Evolutionary conservation across 345 rosid species (phyloP).

Genomic region (Nephelium lappaceum): DNA sequence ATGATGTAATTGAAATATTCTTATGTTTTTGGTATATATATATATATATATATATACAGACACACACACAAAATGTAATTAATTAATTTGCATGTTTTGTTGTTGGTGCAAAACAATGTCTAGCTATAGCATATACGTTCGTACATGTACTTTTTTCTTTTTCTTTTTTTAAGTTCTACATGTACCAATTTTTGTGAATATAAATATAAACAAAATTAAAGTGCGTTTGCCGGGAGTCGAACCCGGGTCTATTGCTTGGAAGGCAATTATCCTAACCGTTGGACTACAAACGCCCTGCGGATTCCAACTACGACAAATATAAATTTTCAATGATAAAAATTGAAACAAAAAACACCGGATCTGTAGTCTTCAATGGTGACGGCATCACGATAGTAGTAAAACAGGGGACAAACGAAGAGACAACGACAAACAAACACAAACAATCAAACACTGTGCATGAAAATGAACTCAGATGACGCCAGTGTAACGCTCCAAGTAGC

Average conservation of each 20-base stretch:
- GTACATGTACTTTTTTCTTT: no score
- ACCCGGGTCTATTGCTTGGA: conserved; percentile 76
- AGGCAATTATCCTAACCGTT: conserved; percentile 89
- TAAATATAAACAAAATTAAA: neutral
- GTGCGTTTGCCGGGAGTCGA: conserved; percentile 82
- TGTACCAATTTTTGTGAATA: neutral
- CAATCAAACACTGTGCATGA: neutral
- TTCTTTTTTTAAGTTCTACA: no score
- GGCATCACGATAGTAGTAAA: neutral
- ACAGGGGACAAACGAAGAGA: neutral
- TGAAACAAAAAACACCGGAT: neutral
- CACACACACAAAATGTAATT: neutral
- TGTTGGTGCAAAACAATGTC: no score
- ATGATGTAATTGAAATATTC: no score
- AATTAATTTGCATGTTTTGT: no score
- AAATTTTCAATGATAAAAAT: no score
- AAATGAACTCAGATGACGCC: neutral
- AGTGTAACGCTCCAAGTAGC: conserved; percentile 20
- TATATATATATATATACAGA: no score
- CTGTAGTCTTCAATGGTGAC: neutral
- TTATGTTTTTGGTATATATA: no score
- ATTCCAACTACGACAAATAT: no score
- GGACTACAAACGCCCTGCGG: conserved; percentile 60
- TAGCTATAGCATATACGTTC: no score
- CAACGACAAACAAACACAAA: neutral